These are phyloP conservation scores for Aristolochia fimbriata DNA, from an alignment of 164 flowering plant genomes.

Conservation along the genomic window DNA sequence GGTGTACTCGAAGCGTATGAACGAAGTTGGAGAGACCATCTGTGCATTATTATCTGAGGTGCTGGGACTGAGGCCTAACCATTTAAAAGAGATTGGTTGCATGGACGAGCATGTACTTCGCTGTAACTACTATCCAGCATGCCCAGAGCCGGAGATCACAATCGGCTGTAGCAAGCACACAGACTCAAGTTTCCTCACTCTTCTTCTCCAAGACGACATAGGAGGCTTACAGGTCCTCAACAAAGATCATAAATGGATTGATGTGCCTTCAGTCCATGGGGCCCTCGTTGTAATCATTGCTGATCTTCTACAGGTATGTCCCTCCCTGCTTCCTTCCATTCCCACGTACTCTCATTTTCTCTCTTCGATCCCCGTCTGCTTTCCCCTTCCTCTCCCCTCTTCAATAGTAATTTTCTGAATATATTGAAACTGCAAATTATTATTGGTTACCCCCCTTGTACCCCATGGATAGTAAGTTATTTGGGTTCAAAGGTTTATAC, in stretches of 20 bases:
- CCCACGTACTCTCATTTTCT: no score
- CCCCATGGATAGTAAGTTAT: no score
- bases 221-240: constrained; percentile 22
- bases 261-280: constrained; percentile 16
- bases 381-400: not conserved
- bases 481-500: no score
- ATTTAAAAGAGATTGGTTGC: constrained; percentile 8
- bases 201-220: constrained; percentile 15
- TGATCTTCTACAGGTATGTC: constrained; percentile 17
- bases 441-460: not conserved
- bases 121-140: constrained; percentile 16
- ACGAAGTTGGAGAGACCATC: constrained; percentile 1
- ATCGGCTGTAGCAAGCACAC: constrained; percentile 15
- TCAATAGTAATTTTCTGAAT: not conserved
- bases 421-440: not conserved
- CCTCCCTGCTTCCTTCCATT: no score
- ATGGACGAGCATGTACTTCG: not conserved
- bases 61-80: constrained; percentile 3
- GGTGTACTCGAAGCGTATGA: constrained; percentile 3
- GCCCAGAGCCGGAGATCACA: constrained; percentile 16
- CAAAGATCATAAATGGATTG: constrained; percentile 14
- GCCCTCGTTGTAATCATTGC: constrained; percentile 16
- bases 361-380: not conserved
- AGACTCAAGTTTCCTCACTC: constrained; percentile 12
- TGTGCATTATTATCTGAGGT: constrained; percentile 11